Conservation (phyloP, 805 yeast species). For the Yarrowia sp. region DNA sequence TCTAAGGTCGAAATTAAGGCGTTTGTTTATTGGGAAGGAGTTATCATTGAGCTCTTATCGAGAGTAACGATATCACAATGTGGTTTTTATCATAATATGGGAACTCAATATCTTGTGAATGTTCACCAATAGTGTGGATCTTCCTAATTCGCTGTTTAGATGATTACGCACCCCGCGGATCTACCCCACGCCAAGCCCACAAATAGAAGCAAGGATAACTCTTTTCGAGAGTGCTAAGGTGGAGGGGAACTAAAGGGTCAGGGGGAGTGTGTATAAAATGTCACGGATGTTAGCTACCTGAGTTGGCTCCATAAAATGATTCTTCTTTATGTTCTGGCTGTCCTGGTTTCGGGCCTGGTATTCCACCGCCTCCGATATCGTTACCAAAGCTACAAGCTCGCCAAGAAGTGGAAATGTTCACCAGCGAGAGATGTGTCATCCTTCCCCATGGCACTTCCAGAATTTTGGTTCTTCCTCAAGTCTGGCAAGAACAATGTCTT, state of each 20-base stretch:
- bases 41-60: too few relatives aligned
- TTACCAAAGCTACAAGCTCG: background rate
- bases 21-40: background rate
- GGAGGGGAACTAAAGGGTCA: background rate
- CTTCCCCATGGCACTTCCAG: background rate
- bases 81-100: too few relatives aligned
- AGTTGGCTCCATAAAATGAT: background rate
- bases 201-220: background rate
- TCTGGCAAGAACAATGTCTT: background rate
- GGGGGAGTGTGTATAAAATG: background rate
- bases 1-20: background rate
- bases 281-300: background rate
- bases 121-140: background rate
- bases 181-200: background rate
- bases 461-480: background rate
- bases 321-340: background rate
- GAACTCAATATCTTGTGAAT: background rate
- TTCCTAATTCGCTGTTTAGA: background rate
- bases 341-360: background rate
- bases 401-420: background rate
- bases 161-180: constrained; percentile 1
- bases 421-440: background rate
- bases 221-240: background rate
- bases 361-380: background rate
- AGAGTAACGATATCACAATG: too few relatives aligned